Conservation (phyloP, 169 alveolate species). For the Plasmodium yoelii region DNA sequence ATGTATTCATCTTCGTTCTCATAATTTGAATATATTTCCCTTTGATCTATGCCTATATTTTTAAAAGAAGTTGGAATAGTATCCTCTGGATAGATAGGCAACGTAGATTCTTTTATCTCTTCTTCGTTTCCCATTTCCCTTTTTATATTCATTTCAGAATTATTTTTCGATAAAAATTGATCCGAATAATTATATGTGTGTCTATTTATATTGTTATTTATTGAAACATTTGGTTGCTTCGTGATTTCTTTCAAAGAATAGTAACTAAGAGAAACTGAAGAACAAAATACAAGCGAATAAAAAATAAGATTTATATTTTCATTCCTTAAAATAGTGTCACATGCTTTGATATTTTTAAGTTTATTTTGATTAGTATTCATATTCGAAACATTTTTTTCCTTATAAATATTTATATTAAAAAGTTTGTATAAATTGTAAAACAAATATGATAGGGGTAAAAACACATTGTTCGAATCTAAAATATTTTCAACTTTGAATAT, state of each 20-base stretch:
- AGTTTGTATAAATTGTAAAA: slow-evolving; percentile 32
- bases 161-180: too few relatives aligned
- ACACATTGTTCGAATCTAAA: slow-evolving; percentile 22
- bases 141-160: neutral
- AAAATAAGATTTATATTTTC: neutral
- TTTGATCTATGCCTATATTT: neutral
- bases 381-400: neutral
- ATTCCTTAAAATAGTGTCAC: too few relatives aligned
- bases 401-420: neutral
- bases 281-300: slow-evolving; percentile 27
- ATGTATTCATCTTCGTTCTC: slow-evolving; percentile 4
- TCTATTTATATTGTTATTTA: too few relatives aligned
- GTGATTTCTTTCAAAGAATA: slow-evolving; percentile 18
- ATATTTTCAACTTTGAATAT: slow-evolving; percentile 47
- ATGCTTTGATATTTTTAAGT: too few relatives aligned
- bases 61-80: neutral
- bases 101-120: neutral
- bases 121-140: neutral
- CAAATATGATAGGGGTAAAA: slow-evolving; percentile 37
- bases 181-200: too few relatives aligned
- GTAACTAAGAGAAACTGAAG: slow-evolving; percentile 31
- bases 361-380: neutral
- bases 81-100: neutral
- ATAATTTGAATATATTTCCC: neutral
- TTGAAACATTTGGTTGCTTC: neutral